Percentiles rank a stretch among this genome's conserved stretches.
These are phyloP conservation scores for Lyophyllum decastes DNA, from an alignment of 768 basidiomycete species.

Conservation along the genomic window DNA sequence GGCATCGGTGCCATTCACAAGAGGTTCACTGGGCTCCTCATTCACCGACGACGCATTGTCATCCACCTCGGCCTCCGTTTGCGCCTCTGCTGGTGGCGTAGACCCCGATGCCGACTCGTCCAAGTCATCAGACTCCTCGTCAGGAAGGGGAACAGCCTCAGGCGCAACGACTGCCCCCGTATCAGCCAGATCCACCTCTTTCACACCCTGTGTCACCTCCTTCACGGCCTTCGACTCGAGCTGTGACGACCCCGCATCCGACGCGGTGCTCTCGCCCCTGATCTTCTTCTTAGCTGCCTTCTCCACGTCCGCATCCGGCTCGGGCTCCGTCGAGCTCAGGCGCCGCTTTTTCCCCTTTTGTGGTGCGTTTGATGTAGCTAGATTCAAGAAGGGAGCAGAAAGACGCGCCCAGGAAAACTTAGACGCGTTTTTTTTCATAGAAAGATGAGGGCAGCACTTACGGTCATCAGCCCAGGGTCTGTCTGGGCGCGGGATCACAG, in stretches of 20 bases:
- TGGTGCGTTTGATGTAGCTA: slow-evolving; percentile 78
- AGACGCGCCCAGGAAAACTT: slow-evolving; percentile 19
- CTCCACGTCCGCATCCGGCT: slow-evolving; percentile 40
- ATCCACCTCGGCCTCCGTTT: background rate
- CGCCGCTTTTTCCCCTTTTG: slow-evolving; percentile 69
- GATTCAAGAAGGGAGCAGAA: slow-evolving; percentile 7
- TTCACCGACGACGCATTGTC: slow-evolving; percentile 12
- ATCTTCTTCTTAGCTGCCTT: slow-evolving; percentile 44
- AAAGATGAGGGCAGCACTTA: slow-evolving; percentile 34
- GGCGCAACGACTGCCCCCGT: slow-evolving; percentile 26
- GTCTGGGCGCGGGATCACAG: slow-evolving; percentile 70
- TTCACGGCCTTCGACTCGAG: slow-evolving; percentile 58
- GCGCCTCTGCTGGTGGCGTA: slow-evolving; percentile 21
- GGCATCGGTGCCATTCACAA: background rate
- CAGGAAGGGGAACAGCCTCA: slow-evolving; percentile 40
- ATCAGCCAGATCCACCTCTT: slow-evolving; percentile 65
- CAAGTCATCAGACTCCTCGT: slow-evolving; percentile 38
- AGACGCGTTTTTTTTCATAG: slow-evolving; percentile 25
- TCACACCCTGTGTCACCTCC: slow-evolving; percentile 71
- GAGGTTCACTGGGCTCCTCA: background rate
- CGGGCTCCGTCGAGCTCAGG: slow-evolving; percentile 49
- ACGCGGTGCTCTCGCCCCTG: slow-evolving; percentile 41
- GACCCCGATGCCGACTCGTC: slow-evolving; percentile 29
- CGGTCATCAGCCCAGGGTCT: slow-evolving; percentile 80
- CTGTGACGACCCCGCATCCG: slow-evolving; percentile 28